Conservation (phyloP, 805 yeast genomes). For the Pichia membranifaciens region DNA sequence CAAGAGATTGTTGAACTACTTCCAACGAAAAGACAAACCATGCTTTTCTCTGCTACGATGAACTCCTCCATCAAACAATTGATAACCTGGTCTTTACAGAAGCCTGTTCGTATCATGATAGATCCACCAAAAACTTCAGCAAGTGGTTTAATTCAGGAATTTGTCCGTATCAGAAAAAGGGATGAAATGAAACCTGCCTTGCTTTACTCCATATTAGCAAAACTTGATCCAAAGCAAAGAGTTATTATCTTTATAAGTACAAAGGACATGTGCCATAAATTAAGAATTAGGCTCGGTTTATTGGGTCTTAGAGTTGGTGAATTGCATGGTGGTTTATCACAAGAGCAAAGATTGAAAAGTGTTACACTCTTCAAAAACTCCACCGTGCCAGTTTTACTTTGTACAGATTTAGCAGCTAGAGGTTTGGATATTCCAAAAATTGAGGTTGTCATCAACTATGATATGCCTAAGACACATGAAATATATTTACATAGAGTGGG, state of each 20-base stretch:
- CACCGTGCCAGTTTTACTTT: constrained; percentile 78
- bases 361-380: constrained; percentile 78
- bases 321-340: constrained; percentile 76
- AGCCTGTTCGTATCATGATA: constrained; percentile 92
- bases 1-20: constrained; percentile 82
- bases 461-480: constrained; percentile 91
- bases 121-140: constrained; percentile 96
- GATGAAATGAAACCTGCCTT: constrained; percentile 80
- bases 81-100: constrained; percentile 79
- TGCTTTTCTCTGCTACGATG: constrained; percentile 97
- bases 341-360: constrained; percentile 87
- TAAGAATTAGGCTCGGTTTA: constrained; percentile 70
- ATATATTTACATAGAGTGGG: constrained; percentile 96
- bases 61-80: constrained; percentile 85
- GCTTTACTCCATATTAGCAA: constrained; percentile 62
- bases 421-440: constrained; percentile 99
- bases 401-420: constrained; percentile 98
- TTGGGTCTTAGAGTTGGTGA: constrained; percentile 74
- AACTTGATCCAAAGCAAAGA: constrained; percentile 60
- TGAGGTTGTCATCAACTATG: constrained; percentile 89
- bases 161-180: constrained; percentile 89
- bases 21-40: constrained; percentile 88
- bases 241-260: constrained; percentile 88
- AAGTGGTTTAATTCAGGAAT: constrained; percentile 83
- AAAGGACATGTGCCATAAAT: constrained; percentile 83